Percentiles rank a stretch among this genome's conserved stretches.
Conservation (phyloP, 2,329 filamentous ascomycete genomes). For the Didymella exigua region DNA sequence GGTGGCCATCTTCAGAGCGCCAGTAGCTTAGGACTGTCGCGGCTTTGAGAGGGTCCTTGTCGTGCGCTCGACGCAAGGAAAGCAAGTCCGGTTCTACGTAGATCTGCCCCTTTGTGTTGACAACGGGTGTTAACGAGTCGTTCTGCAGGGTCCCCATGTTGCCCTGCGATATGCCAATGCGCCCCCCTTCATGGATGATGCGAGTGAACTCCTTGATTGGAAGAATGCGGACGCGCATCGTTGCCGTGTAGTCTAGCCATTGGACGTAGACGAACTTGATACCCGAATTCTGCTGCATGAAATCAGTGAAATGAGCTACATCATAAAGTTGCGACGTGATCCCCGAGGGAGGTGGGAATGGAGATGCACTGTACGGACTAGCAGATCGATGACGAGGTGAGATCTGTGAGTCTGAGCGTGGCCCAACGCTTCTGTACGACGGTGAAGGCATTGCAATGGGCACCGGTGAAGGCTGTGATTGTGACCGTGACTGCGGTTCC, state of each 20-base stretch:
- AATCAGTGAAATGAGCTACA: constrained; percentile 51
- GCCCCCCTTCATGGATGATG: constrained; percentile 41
- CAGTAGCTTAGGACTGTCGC: constrained; percentile 73
- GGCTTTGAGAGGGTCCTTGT: constrained; percentile 56
- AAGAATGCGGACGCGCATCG: constrained; percentile 68
- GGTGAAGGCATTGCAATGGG: constrained; percentile 14
- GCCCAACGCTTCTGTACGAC: not conserved
- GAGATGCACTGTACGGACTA: constrained; percentile 23
- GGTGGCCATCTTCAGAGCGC: constrained; percentile 59
- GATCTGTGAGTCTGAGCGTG: not conserved
- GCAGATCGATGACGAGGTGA: constrained; percentile 11
- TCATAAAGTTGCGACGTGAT: constrained; percentile 42
- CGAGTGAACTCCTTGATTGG: constrained; percentile 59
- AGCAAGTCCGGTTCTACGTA: constrained; percentile 69
- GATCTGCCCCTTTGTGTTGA: constrained; percentile 68
- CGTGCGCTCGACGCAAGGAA: constrained; percentile 62
- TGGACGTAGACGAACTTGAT: constrained; percentile 74
- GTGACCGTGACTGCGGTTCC: constrained; percentile 1
- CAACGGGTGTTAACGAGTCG: constrained; percentile 62
- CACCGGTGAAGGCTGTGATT: constrained; percentile 2
- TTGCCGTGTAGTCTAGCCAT: constrained; percentile 80
- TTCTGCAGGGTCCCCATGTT: constrained; percentile 71
- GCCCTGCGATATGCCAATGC: constrained; percentile 68
- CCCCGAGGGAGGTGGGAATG: constrained; percentile 39
- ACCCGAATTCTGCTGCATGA: constrained; percentile 57